Evolutionary conservation across 768 basidiomycete genomes (phyloP).

Genomic region (Gloeophyllum trabeum): DNA sequence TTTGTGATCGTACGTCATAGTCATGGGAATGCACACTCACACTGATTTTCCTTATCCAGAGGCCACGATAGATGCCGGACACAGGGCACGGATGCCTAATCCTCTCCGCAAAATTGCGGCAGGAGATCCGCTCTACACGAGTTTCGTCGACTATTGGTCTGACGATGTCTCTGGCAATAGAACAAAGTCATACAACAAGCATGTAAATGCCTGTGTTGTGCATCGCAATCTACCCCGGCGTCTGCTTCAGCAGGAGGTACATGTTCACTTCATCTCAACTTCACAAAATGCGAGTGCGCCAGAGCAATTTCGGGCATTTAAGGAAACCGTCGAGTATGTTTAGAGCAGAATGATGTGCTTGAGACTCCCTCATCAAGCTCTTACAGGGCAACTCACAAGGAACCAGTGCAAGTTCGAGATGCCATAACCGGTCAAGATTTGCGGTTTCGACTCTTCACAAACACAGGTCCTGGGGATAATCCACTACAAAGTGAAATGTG

Average conservation of each 20-base stretch:
- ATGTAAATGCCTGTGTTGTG: constrained; percentile 5
- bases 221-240: constrained; percentile 6
- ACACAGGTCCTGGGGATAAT: constrained; percentile 14
- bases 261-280: constrained; percentile 7
- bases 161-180: constrained; percentile 5
- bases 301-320: constrained; percentile 7
- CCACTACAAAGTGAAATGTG: constrained; percentile 9
- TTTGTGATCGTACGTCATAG: neutral
- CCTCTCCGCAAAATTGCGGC: neutral
- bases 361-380: neutral
- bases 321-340: constrained; percentile 4
- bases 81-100: constrained; percentile 1
- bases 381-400: constrained; percentile 18
- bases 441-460: constrained; percentile 6
- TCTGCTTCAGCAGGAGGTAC: constrained; percentile 8
- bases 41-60: neutral
- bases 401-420: constrained; percentile 22
- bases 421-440: constrained; percentile 12
- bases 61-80: neutral
- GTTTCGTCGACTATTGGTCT: constrained; percentile 1
- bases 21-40: neutral
- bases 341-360: neutral
- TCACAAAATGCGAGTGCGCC: constrained; percentile 6
- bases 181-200: constrained; percentile 8
- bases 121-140: constrained; percentile 1